These are phyloP conservation scores for Pythium rhizo-oryzae DNA, from an alignment of 352 stramenopile genomes.

Conservation along the genomic window DNA sequence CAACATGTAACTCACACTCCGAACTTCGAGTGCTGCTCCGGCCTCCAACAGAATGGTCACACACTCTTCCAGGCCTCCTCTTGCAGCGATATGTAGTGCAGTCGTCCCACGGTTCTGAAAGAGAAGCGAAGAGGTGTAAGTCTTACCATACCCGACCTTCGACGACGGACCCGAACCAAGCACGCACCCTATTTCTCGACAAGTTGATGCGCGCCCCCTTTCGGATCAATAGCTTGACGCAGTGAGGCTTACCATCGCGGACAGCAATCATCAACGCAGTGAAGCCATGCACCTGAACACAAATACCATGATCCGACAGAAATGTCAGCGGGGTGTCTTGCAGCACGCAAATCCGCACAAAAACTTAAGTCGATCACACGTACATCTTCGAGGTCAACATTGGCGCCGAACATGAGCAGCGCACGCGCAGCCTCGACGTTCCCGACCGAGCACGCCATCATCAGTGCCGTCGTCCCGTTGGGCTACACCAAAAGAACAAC, in stretches of 20 bases:
- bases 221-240: constrained; percentile 72
- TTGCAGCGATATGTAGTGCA: constrained; percentile 78
- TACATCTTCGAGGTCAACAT: constrained; percentile 85
- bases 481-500: constrained; percentile 42
- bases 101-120: constrained; percentile 78
- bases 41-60: constrained; percentile 68
- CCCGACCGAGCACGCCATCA: constrained; percentile 84
- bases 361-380: background rate
- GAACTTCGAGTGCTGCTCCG: constrained; percentile 70
- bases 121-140: no score
- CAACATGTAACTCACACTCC: constrained; percentile 53
- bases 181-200: constrained; percentile 75
- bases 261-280: constrained; percentile 84
- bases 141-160: no score
- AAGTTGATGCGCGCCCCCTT: constrained; percentile 84
- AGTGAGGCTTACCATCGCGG: constrained; percentile 64
- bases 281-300: constrained; percentile 70
- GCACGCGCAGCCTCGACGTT: constrained; percentile 84
- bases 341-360: background rate
- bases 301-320: background rate
- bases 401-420: constrained; percentile 85
- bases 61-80: constrained; percentile 78
- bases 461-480: constrained; percentile 77
- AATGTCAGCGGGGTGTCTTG: background rate
- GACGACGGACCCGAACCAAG: background rate